Percentiles rank a stretch among this genome's conserved stretches.
Evolutionary conservation across 2,329 filamentous ascomycete species (phyloP).

Genomic region (Lasiodiplodia citricola): DNA sequence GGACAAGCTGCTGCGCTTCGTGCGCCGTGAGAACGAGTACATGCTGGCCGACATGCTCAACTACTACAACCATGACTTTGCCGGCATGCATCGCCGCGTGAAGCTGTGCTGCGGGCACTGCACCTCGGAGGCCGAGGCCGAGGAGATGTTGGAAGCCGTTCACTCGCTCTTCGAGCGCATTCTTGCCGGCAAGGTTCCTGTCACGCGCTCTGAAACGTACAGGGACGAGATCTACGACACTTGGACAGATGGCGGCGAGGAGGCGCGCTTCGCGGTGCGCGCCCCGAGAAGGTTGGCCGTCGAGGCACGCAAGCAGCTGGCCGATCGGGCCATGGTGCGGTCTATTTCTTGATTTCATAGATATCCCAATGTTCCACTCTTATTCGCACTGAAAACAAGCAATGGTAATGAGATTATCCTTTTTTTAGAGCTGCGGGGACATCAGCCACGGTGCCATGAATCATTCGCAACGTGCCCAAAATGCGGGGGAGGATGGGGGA

Average conservation of each 20-base stretch:
- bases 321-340: slow-evolving; percentile 4
- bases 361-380: not conserved
- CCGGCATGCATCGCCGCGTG: slow-evolving; percentile 31
- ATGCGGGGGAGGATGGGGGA: slow-evolving; percentile 1
- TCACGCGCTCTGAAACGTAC: slow-evolving; percentile 35
- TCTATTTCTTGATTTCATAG: slow-evolving; percentile 7
- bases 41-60: slow-evolving; percentile 24
- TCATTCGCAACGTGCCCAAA: not conserved
- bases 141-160: slow-evolving; percentile 43
- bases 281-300: slow-evolving; percentile 42
- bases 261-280: slow-evolving; percentile 42
- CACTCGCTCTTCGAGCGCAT: slow-evolving; percentile 41
- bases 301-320: slow-evolving; percentile 32
- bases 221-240: slow-evolving; percentile 42
- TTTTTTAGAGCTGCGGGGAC: not conserved
- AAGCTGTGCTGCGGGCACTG: slow-evolving; percentile 46
- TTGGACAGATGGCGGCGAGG: slow-evolving; percentile 42
- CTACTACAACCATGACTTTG: slow-evolving; percentile 33
- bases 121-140: slow-evolving; percentile 44
- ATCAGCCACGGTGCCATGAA: not conserved
- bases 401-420: not conserved
- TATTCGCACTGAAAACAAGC: not conserved
- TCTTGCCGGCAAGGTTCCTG: slow-evolving; percentile 41
- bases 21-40: slow-evolving; percentile 30
- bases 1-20: slow-evolving; percentile 67